Conservation (phyloP, 2,329 filamentous ascomycete species). For the Cytospora piceae region DNA sequence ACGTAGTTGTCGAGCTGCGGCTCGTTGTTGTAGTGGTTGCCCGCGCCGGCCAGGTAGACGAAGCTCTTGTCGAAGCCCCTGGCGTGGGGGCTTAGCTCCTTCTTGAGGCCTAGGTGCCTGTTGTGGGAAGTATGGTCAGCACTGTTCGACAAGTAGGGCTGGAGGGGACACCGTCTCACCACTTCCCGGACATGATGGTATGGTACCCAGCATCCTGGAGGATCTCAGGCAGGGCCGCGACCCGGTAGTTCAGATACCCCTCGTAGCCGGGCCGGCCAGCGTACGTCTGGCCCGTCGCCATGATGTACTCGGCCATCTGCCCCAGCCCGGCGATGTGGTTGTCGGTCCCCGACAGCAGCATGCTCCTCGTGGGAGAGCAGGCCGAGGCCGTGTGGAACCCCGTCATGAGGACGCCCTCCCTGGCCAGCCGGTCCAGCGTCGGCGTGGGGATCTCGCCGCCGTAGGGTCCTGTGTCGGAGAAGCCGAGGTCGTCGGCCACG, state of each 20-base stretch:
- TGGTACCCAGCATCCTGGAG: constrained; percentile 39
- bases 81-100: constrained; percentile 57
- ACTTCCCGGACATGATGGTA: constrained; percentile 39
- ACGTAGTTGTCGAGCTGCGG: constrained; percentile 45
- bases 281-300: constrained; percentile 37
- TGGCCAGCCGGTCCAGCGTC: constrained; percentile 55
- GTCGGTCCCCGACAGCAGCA: constrained; percentile 64
- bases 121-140: neutral
- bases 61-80: constrained; percentile 65
- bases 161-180: neutral
- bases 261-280: constrained; percentile 37
- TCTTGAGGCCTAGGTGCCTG: constrained; percentile 52
- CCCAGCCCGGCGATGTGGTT: constrained; percentile 59
- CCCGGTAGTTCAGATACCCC: constrained; percentile 38
- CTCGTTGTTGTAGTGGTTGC: constrained; percentile 58
- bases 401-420: constrained; percentile 56
- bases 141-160: too few relatives aligned
- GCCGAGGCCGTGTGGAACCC: constrained; percentile 63
- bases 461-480: constrained; percentile 42
- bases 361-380: constrained; percentile 60
- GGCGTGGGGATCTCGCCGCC: constrained; percentile 62
- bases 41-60: constrained; percentile 56
- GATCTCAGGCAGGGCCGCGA: constrained; percentile 38
- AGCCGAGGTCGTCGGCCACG: constrained; percentile 38
- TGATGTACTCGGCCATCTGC: constrained; percentile 51